Evolutionary conservation across 768 basidiomycete genomes (phyloP).

Genomic region (Tricholoma sp.): DNA sequence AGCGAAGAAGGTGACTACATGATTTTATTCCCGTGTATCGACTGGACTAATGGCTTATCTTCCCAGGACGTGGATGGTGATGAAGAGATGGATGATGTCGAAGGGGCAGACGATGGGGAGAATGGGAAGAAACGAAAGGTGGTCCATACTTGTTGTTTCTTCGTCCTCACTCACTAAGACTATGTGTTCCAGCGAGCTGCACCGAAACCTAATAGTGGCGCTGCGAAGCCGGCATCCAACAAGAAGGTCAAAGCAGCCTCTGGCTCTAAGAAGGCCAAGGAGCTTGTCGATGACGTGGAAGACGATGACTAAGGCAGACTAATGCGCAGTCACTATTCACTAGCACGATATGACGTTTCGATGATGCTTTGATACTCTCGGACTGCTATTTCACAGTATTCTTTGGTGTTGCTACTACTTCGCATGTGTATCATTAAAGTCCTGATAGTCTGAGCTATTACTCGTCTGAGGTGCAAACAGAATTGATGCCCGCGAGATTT

Average conservation of each 20-base stretch:
- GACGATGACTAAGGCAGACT: conserved; percentile 18
- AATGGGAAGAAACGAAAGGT: conserved; percentile 72
- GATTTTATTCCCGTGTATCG: neutral
- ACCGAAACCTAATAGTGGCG: conserved; percentile 35
- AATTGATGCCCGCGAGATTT: neutral
- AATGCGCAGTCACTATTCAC: neutral
- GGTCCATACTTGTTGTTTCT: neutral
- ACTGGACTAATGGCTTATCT: neutral
- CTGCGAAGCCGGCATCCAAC: conserved; percentile 37
- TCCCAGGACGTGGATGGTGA: conserved; percentile 32
- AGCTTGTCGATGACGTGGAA: conserved; percentile 39
- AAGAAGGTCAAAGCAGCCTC: conserved; percentile 41
- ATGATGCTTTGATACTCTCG: neutral
- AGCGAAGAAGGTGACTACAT: conserved; percentile 14
- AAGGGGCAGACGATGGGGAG: conserved; percentile 28
- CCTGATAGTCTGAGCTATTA: neutral
- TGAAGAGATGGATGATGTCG: conserved; percentile 35
- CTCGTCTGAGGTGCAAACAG: neutral
- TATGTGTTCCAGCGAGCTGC: conserved; percentile 30
- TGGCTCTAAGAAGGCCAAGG: conserved; percentile 46
- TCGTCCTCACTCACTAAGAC: conserved; percentile 3
- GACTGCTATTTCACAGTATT: neutral
- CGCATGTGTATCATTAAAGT: neutral
- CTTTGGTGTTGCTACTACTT: neutral
- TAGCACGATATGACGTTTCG: neutral